Evolutionary conservation across 2,329 filamentous ascomycete genomes (phyloP), one percentile per base, ranked within the genome.

Genomic region (Claviceps sp.): DNA sequence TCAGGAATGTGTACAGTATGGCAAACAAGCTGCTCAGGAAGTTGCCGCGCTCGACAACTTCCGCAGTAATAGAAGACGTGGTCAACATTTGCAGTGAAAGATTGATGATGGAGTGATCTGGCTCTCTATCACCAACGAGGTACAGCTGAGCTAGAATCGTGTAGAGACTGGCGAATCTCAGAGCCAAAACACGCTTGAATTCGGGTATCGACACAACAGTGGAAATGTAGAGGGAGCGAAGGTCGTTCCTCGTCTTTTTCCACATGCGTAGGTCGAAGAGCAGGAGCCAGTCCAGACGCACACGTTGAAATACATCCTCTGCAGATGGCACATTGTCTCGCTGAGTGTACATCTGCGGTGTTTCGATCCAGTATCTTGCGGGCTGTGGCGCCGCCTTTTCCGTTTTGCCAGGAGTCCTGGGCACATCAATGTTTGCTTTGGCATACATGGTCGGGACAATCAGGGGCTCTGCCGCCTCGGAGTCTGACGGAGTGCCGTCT

Each of bases 91-190:
- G 93, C 34, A 97, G 73, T 4, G 91, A 97, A 40, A 98, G 80
- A 64, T 96, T 96, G 73, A 98, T 95, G 63, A 98, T 97, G 11
- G 91, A 97, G 67, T 97, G 91, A 62, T 98, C 93, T 2, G 93
- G 93, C 65, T 98, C 93, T 57, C 93, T 79, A 64, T 98, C 93
- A 14, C 91, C 91, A 57, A 98, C 93, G 34, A 98, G 78, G 65
- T 97, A 98, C 3, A 98, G 74, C 65, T 98, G 91, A 5, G 93
- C 90, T 47, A 98, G 72, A 2, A 87, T 87, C 1, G 93, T 97
- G 68, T 98, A 98, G 3, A 98, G 75, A 1, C 89, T 91, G 50
- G 94, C 89, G 65, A 98, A 94, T n/a, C 93, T 82, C 44, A 98
- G 73, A 2, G 91, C 90, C 52, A 98, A 75, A 10, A 98, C 82